Evolutionary conservation across 345 rosid species (phyloP), one percentile per base, ranked within the genome.

Genomic region (Kernera saxatilis): DNA sequence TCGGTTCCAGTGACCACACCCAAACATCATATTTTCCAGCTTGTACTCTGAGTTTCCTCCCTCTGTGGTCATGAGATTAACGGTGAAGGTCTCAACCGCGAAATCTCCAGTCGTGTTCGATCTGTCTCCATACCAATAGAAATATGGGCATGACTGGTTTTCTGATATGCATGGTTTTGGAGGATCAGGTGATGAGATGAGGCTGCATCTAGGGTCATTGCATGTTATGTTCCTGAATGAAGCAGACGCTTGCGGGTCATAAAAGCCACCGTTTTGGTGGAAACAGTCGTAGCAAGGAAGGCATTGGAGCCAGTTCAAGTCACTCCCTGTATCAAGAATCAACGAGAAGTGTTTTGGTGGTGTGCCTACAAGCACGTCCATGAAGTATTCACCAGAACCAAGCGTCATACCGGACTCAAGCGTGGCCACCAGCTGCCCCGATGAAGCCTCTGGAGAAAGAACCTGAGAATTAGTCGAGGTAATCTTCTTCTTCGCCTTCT

Each of bases 321-420:
- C 97, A 76, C 97, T 93, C 11, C 97, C 97, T 5, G 98, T 90
- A 80, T 93, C 97, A 37, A 93, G 89, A 59, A 93, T 93, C 74
- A 93, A 69, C 49, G 92, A 87, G 72, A 82, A 90, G 76, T 87
- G 98, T 72, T 84, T 86, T 3, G 96, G 91, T 66, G 98, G 97
- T 4, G 89, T 90, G 46, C 97, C 98, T 1, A 90, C 71, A 61
- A 88, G 87, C 48, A 90, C 92, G 69, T 93, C 96, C 73, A 93
- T 88, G 77, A 93, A 90, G 67, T 93, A 93, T 81, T 90, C 98
- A 8, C 97, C 96, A 0, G 97, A 88, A 43, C 98, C 96, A 5
- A 83, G 86, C 12, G 79, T 84, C 61, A 93, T 89, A 58, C 98
- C 93, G 3, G 98, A 93, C 21, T 80, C 96, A 79, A 93, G 69